Evolutionary conservation across 768 basidiomycete genomes (phyloP).

Genomic region (Porpolomopsis calyptriformis): DNA sequence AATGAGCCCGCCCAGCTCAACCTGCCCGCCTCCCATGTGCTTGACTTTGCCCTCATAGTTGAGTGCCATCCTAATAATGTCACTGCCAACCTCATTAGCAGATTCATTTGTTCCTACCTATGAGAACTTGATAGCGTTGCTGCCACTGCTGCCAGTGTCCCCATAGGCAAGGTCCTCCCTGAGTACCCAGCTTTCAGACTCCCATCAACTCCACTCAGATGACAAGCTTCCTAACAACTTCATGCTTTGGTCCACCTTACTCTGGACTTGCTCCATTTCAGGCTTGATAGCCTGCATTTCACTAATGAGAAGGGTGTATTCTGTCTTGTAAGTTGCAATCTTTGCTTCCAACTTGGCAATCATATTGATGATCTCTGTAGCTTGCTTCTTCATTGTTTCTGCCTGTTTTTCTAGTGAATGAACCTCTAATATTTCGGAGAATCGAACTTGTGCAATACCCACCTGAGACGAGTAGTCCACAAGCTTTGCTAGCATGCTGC

Average conservation of each 20-base stretch:
- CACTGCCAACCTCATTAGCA: slow-evolving; percentile 91
- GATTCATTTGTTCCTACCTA: slow-evolving; percentile 94
- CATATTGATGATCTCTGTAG: slow-evolving; percentile 79
- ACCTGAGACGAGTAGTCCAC: slow-evolving; percentile 97
- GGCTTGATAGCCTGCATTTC: slow-evolving; percentile 94
- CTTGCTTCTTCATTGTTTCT: slow-evolving; percentile 91
- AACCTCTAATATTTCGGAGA: slow-evolving; percentile 95
- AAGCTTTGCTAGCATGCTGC: slow-evolving; percentile 90
- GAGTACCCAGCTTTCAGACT: slow-evolving; percentile 93
- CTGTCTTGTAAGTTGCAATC: slow-evolving; percentile 90
- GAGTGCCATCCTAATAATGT: slow-evolving; percentile 99
- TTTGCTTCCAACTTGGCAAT: slow-evolving; percentile 87
- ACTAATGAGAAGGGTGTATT: slow-evolving; percentile 93
- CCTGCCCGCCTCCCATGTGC: slow-evolving; percentile 59
- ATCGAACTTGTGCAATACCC: slow-evolving; percentile 93
- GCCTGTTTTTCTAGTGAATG: slow-evolving; percentile 88
- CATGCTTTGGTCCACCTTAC: slow-evolving; percentile 96
- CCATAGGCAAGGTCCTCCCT: slow-evolving; percentile 89
- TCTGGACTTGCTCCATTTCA: slow-evolving; percentile 96
- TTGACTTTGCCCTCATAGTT: slow-evolving; percentile 98
- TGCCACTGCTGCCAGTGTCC: slow-evolving; percentile 77
- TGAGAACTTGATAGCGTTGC: slow-evolving; percentile 78
- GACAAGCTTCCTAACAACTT: slow-evolving; percentile 88
- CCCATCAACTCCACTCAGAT: slow-evolving; percentile 92
- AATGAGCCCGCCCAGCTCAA: slow-evolving; percentile 68